Conservation (phyloP, 495 filamentous ascomycete species). For the Beverwykella pulmonaria region DNA sequence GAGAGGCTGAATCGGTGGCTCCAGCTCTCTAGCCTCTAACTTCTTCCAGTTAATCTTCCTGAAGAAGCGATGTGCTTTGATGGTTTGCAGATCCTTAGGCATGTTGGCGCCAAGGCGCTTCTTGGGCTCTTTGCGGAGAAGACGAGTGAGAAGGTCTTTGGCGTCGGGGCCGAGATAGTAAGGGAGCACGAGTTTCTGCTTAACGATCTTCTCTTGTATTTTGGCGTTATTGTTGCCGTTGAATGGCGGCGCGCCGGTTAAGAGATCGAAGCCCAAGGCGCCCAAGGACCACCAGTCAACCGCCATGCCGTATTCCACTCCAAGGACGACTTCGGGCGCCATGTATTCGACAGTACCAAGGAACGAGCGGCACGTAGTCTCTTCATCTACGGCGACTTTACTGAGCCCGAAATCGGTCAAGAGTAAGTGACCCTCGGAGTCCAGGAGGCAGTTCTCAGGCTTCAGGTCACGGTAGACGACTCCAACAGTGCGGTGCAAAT, state of each 20-base stretch:
- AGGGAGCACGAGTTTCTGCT: constrained; percentile 81
- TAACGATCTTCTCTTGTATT: constrained; percentile 89
- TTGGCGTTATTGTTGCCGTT: constrained; percentile 85
- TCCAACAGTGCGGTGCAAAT: constrained; percentile 86
- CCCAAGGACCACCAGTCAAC: constrained; percentile 99
- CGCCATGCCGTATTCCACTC: constrained; percentile 83
- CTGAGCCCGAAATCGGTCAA: constrained; percentile 96
- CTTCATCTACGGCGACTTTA: constrained; percentile 87
- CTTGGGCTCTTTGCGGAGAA: constrained; percentile 85
- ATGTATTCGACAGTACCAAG: constrained; percentile 97
- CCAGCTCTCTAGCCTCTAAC: constrained; percentile 74
- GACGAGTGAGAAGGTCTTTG: constrained; percentile 85
- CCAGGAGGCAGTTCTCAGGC: constrained; percentile 95
- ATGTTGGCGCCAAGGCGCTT: constrained; percentile 87
- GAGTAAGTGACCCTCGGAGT: constrained; percentile 86
- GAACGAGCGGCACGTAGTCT: constrained; percentile 73
- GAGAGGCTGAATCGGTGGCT: constrained; percentile 84
- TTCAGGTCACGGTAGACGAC: constrained; percentile 97
- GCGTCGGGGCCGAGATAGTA: constrained; percentile 88
- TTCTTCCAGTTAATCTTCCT: constrained; percentile 90
- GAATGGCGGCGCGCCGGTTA: constrained; percentile 90
- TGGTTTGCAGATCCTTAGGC: constrained; percentile 79
- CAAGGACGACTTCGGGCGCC: constrained; percentile 90
- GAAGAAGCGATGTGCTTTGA: constrained; percentile 97
- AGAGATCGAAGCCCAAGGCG: constrained; percentile 84